Conservation (phyloP, 208 protist species). For the Trypanosoma caninum region DNA sequence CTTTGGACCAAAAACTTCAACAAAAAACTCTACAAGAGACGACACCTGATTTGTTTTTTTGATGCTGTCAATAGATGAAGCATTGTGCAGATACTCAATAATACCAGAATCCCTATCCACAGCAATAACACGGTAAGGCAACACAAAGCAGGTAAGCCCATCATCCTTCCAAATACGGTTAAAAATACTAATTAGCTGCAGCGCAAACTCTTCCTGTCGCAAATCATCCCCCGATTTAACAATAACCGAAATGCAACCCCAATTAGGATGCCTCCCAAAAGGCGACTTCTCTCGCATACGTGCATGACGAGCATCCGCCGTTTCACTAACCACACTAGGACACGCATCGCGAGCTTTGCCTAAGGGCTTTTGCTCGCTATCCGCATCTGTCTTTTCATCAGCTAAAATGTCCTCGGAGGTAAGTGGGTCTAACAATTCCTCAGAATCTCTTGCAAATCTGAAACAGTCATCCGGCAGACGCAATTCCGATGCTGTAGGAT, state of each 20-base stretch:
- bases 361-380: not conserved
- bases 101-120: conserved; percentile 77
- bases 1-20: conserved; percentile 62
- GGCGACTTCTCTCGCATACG: conserved; percentile 56
- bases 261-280: conserved; percentile 84
- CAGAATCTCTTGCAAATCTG: conserved; percentile 37
- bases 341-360: conserved; percentile 15
- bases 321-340: conserved; percentile 67
- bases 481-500: conserved; percentile 64
- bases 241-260: conserved; percentile 81
- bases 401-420: not conserved
- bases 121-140: conserved; percentile 80
- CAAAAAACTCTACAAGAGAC: conserved; percentile 81
- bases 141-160: conserved; percentile 72
- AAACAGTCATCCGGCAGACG: conserved; percentile 63
- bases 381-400: too few relatives aligned
- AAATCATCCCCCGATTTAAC: conserved; percentile 93
- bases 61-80: conserved; percentile 87
- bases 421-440: conserved; percentile 41
- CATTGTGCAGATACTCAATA: conserved; percentile 86
- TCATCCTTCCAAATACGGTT: conserved; percentile 82
- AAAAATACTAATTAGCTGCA: conserved; percentile 89
- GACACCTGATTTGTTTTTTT: conserved; percentile 77
- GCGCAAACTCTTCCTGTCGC: conserved; percentile 91
- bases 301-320: conserved; percentile 33